Evolutionary conservation across 2,329 filamentous ascomycete genomes (phyloP).

Genomic region (Curvularia sp.): DNA sequence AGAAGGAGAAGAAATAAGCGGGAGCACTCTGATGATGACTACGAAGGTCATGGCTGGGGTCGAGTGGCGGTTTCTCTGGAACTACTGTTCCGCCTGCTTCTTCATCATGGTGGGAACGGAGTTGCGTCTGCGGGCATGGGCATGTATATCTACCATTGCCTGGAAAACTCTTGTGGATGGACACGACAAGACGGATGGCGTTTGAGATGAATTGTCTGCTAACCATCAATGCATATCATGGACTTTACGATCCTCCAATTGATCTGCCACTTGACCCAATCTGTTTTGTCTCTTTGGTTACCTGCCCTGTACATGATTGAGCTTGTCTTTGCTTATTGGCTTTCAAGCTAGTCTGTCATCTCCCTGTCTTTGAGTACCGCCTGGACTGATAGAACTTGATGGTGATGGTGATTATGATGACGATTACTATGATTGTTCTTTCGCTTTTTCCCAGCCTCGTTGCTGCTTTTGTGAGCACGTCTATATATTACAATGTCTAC

Average conservation of each 20-base stretch:
- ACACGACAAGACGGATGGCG: constrained; percentile 50
- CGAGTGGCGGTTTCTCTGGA: constrained; percentile 45
- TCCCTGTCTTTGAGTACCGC: too few relatives aligned
- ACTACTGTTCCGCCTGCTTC: constrained; percentile 42
- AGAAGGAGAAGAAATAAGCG: constrained; percentile 79
- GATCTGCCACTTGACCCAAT: constrained; percentile 14
- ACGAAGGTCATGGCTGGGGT: constrained; percentile 42
- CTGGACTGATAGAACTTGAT: too few relatives aligned
- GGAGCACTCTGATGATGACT: constrained; percentile 39
- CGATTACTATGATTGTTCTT: neutral
- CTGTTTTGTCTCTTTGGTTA: neutral
- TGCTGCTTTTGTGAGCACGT: neutral
- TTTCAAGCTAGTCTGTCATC: too few relatives aligned
- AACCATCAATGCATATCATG: constrained; percentile 53
- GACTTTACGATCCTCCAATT: constrained; percentile 41
- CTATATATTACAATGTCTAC: neutral
- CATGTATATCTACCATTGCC: constrained; percentile 51
- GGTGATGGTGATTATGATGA: neutral
- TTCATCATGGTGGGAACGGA: constrained; percentile 46
- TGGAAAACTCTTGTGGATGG: constrained; percentile 50
- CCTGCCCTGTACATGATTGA: too few relatives aligned
- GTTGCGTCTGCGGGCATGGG: constrained; percentile 47
- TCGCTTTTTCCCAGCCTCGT: neutral
- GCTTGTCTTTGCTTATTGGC: too few relatives aligned
- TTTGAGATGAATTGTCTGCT: constrained; percentile 51